Base-by-base conservation (phyloP, 2,329 filamentous ascomycete genomes). In the Nigrospora oryzae region DNA sequence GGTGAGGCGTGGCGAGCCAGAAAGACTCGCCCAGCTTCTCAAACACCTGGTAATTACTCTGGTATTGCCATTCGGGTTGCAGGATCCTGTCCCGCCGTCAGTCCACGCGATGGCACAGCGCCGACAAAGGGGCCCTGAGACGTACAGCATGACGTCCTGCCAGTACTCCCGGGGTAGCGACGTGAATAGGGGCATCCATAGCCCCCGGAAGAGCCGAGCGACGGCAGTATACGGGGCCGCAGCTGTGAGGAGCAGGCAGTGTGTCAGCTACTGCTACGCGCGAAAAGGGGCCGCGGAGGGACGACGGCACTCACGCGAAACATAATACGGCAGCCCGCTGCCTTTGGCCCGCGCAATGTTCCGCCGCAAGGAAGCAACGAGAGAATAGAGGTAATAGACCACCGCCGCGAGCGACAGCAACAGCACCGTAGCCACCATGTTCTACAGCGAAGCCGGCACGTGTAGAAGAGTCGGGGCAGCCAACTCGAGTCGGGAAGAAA, bases 1-100 rank as follows among this genome's bases (percentile, higher is more conserved):
- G 60, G 8, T 67, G 66, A 0, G 84, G 81, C 0, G 79, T 73
- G 8, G 83, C 82, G n/a, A 80, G 54, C 8, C 89, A 52, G 53
- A 87, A 83, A 12, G 75, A 70, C 52, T 89, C 83, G 37, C 79
- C 81, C 11, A 79, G 56, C 14, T 71, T 67, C 28, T 73, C 66
- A 56, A 83, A 89, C 14, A 76, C 68, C 16, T 71, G 67, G 53
- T 81, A 75, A 28, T 75, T 71, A 12, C 69, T 59, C n/a, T 61
- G 59, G 63, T 77, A 85, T 8, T 69, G 59, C 71, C 79, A 85
- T 53, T 86, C 77, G 2, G 74, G 74, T n/a, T 67, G 57, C 51
- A 84, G 40, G 30, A 56, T 37, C n/a, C 55, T 58, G 33, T 56
- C 51, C 76, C 63, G 37, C 77, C 80, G 50, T 30, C 11, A 39